Evolutionary conservation across 2,329 filamentous ascomycete species (phyloP).

Genomic region (Aspergillus felis): DNA sequence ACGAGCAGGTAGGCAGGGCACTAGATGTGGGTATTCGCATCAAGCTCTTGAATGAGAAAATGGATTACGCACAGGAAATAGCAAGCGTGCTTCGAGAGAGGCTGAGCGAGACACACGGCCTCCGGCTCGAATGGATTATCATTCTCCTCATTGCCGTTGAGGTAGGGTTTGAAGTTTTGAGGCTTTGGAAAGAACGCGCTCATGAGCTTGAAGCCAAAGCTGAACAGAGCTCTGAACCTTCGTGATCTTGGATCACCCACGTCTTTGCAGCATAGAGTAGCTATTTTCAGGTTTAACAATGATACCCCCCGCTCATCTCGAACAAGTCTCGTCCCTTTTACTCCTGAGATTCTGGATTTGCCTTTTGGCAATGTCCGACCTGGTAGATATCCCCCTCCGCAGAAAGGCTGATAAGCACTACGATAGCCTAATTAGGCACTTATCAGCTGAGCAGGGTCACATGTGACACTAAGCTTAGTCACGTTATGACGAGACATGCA

Average conservation of each 20-base stretch:
- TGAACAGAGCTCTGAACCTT: neutral
- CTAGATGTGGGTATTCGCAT: constrained; percentile 90
- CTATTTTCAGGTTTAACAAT: neutral
- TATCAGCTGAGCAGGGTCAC: constrained; percentile 2
- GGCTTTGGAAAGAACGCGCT: constrained; percentile 63
- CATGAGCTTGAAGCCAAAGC: constrained; percentile 32
- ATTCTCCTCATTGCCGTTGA: constrained; percentile 91
- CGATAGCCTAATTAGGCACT: neutral
- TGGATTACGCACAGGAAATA: constrained; percentile 97
- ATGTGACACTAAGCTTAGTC: constrained; percentile 3
- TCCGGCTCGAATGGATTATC: constrained; percentile 90
- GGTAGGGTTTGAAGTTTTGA: constrained; percentile 78
- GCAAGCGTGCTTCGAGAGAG: constrained; percentile 83
- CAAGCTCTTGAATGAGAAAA: constrained; percentile 88
- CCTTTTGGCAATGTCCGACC: neutral
- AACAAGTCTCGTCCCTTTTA: neutral
- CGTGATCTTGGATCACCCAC: neutral
- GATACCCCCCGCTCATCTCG: neutral
- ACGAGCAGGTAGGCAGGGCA: constrained; percentile 85
- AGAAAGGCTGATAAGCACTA: neutral
- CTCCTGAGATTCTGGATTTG: neutral
- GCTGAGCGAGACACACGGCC: constrained; percentile 83
- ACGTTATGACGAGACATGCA: constrained; percentile 5
- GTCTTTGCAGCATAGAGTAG: neutral
- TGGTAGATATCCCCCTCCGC: neutral